Evolutionary conservation across 345 rosid species (phyloP).

Genomic region (Kandelia obovata): DNA sequence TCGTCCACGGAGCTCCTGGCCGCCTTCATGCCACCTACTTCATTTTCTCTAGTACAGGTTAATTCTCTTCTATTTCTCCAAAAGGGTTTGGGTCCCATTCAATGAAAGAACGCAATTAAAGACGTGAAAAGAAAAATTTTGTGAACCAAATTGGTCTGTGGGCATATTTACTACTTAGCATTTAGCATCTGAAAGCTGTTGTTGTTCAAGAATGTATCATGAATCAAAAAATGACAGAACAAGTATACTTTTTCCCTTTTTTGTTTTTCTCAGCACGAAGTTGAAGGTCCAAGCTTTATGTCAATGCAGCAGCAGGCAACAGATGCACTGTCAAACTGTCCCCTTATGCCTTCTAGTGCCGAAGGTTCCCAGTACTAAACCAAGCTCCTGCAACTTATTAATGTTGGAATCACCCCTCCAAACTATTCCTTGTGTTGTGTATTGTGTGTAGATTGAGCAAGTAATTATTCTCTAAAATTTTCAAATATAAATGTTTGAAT

Average conservation of each 20-base stretch:
- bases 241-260: not conserved
- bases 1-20: conserved; percentile 34
- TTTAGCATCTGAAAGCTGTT: too few relatives aligned
- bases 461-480: too few relatives aligned
- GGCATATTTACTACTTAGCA: too few relatives aligned
- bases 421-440: too few relatives aligned
- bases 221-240: not conserved
- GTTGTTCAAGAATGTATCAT: not conserved
- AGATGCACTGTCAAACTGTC: conserved; percentile 22
- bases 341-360: conserved; percentile 21
- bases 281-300: conserved; percentile 23
- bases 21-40: conserved; percentile 36
- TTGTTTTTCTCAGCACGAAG: conserved; percentile 8
- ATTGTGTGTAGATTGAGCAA: too few relatives aligned
- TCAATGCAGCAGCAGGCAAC: conserved; percentile 18
- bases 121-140: not conserved
- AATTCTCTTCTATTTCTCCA: not conserved
- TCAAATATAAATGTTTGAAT: too few relatives aligned
- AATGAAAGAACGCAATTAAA: not conserved
- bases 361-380: conserved; percentile 27
- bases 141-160: not conserved
- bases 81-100: not conserved
- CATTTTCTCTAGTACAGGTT: conserved; percentile 25
- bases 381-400: not conserved
- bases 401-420: not conserved